Evolutionary conservation across 75 land plant genomes (phyloP), one percentile per base, ranked within the genome.

Genomic region (Larix kaempferi): DNA sequence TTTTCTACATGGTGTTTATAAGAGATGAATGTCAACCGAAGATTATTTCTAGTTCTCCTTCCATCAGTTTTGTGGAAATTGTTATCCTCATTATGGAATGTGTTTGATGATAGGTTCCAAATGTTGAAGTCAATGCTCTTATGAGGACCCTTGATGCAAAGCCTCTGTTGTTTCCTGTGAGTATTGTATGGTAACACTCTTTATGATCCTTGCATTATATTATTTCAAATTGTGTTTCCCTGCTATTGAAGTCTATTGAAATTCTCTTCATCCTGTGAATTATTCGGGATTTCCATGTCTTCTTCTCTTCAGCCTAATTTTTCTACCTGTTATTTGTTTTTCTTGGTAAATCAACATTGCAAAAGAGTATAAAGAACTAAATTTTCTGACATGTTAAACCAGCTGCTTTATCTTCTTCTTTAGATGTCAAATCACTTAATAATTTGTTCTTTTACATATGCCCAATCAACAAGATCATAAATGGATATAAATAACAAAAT

Each of bases 61-160:
- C 3, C 41, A 39, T 37, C 71, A 13, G n/a, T 56, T 74, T 54
- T 15, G 63, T 26, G 12, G 35, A 58, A 4, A 55, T 33, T 5
- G 27, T 57, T 25, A 2, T 44, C 27, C 27, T 74, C 67, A 33
- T 29, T 71, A 71, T 14, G 26, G 33, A 76, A 5, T 61, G 17
- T 37, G 35, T 76, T 54, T 79, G 15, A 49, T 69, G 69, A 54
- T 87, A 97, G 99, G 99, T 95, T 75, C 90, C 99, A 39, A 85
- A 80, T 79, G 98, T 95, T 59, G 99, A 98, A 78, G 89, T 91
- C 10, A 98, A 98, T 87, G 85, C 94, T n/a, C 83, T 98, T 57
- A 98, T 98, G 99, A 89, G 78, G 77, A 90, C 91, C 75, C 90
- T 98, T 76, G 92, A 90, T 49, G 94, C 93, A 85, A 90, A 82